phyloP scores from a whole-genome alignment of 768 basidiomycete genomes.

The Podaxis mareebaensis region DNA sequence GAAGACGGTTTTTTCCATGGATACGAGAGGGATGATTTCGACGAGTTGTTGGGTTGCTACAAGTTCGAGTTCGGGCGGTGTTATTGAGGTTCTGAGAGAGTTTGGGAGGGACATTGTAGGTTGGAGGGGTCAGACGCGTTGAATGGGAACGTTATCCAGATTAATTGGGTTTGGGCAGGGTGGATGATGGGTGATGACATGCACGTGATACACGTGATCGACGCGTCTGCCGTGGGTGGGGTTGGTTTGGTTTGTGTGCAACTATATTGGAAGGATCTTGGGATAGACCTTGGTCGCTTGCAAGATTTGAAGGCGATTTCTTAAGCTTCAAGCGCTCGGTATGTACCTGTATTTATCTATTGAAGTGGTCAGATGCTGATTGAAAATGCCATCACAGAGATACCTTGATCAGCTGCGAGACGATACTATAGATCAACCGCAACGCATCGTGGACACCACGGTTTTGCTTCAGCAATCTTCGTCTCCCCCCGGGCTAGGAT shows the following conservation, averaged over 20 bases:
- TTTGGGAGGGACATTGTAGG: slow-evolving; percentile 8
- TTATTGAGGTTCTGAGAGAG: slow-evolving; percentile 1
- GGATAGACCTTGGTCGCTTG: background rate
- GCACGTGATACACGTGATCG: slow-evolving; percentile 24
- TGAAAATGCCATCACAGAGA: background rate
- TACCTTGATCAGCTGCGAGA: background rate
- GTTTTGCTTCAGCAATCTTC: slow-evolving; percentile 11
- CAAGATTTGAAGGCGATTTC: slow-evolving; percentile 15
- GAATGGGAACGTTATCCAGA: no score
- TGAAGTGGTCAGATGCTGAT: background rate
- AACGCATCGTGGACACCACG: slow-evolving; percentile 14
- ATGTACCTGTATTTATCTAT: background rate
- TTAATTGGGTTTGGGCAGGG: no score
- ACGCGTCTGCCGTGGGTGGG: slow-evolving; percentile 22
- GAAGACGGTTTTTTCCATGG: slow-evolving; percentile 90
- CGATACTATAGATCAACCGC: background rate
- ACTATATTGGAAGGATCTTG: slow-evolving; percentile 13
- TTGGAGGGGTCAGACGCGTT: no score
- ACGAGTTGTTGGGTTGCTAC: slow-evolving; percentile 81
- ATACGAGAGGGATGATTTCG: slow-evolving; percentile 84
- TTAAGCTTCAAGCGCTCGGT: background rate
- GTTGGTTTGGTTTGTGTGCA: background rate
- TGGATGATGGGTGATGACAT: background rate
- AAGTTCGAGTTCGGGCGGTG: slow-evolving; percentile 21
- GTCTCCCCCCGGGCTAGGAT: slow-evolving; percentile 22